Percentiles rank a stretch among this genome's conserved stretches.
Conservation (phyloP, 2,329 filamentous ascomycete species). For the Colletotrichum tropicale region DNA sequence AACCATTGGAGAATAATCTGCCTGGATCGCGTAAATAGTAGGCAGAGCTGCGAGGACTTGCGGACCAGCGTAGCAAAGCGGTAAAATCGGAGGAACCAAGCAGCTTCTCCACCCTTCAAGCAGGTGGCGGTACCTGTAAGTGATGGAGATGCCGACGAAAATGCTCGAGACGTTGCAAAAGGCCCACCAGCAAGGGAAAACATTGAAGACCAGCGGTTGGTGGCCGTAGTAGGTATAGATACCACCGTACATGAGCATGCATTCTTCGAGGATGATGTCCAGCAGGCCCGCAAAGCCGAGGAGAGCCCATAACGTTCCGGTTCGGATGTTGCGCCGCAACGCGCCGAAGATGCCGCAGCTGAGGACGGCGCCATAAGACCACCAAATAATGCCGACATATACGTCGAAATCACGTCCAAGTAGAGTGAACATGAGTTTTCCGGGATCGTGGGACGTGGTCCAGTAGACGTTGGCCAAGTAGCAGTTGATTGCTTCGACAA, state of each 20-base stretch:
- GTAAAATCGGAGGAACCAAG: neutral
- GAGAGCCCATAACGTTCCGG: neutral
- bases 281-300: neutral
- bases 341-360: neutral
- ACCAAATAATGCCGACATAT: slow-evolving; percentile 6
- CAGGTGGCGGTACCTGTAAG: neutral
- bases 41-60: neutral
- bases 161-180: slow-evolving; percentile 8
- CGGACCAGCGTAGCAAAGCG: neutral
- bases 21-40: neutral
- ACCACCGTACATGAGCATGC: neutral
- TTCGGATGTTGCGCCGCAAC: neutral
- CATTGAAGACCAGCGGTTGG: neutral
- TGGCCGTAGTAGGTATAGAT: neutral
- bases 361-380: neutral
- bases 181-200: slow-evolving; percentile 1
- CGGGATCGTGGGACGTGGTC: neutral
- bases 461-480: neutral
- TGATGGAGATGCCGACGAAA: neutral
- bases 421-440: neutral
- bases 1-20: neutral
- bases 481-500: neutral
- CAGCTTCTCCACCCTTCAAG: neutral
- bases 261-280: slow-evolving; percentile 1
- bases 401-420: neutral